phyloP scores from a whole-genome alignment of 805 yeast species.

The Blastobotrys parvus region DNA sequence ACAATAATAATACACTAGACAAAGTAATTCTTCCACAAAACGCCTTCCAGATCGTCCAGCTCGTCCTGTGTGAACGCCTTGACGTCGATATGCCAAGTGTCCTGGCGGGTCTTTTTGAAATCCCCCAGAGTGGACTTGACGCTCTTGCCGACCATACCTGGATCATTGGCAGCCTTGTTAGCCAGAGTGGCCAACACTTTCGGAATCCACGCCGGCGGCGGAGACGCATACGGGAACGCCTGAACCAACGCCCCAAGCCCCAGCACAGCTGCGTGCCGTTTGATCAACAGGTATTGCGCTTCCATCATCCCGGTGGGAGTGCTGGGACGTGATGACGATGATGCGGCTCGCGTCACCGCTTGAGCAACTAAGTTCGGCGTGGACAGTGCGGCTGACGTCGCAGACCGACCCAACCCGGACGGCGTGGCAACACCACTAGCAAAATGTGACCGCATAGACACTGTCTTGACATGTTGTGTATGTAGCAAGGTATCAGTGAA shows the following conservation, averaged over 20 bases:
- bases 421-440: conserved; percentile 18
- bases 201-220: conserved; percentile 91
- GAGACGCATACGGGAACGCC: conserved; percentile 86
- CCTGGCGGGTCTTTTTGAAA: conserved; percentile 87
- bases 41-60: conserved; percentile 88
- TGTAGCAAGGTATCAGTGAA: conserved; percentile 39
- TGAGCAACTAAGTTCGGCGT: background rate
- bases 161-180: conserved; percentile 57
- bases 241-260: conserved; percentile 83
- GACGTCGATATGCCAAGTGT: conserved; percentile 91
- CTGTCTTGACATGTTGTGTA: conserved; percentile 18
- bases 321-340: conserved; percentile 4
- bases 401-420: background rate
- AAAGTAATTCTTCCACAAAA: conserved; percentile 84
- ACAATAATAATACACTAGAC: conserved; percentile 35
- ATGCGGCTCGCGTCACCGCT: conserved; percentile 2
- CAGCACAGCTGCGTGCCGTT: conserved; percentile 75
- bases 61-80: conserved; percentile 67
- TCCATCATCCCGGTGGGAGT: background rate
- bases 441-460: background rate
- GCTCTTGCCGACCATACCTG: conserved; percentile 72
- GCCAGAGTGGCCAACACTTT: conserved; percentile 60
- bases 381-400: no score
- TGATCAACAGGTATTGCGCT: conserved; percentile 32
- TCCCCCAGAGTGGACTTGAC: conserved; percentile 75